A percentile compares a stretch with the other conserved stretches of the same genome.
These are phyloP conservation scores for Apiotrichum brassicae DNA, from an alignment of 1,284 basidiomycete species.

Conservation along the genomic window DNA sequence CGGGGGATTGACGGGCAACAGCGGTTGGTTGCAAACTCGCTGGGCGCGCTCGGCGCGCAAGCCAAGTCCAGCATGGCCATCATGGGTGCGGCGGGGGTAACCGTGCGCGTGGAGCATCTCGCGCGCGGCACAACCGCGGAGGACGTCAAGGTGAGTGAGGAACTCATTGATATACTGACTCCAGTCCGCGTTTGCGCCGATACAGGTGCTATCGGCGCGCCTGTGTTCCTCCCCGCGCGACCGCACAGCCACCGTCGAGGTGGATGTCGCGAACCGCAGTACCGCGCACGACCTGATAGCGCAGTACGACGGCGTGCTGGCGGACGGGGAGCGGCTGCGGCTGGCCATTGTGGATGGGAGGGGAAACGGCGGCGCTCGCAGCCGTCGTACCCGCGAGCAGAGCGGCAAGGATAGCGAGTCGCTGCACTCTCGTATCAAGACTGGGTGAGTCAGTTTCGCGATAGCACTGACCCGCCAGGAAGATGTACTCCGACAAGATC, in stretches of 20 bases:
- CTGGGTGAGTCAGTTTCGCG: no score
- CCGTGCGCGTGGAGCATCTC: constrained; percentile 65
- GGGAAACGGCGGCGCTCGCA: no score
- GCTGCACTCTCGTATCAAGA: no score
- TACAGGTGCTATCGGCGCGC: constrained; percentile 58
- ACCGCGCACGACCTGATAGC: constrained; percentile 62
- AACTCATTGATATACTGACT: not conserved
- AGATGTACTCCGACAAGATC: constrained; percentile 66
- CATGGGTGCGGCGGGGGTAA: constrained; percentile 60
- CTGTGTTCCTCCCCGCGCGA: constrained; percentile 37
- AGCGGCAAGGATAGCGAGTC: no score
- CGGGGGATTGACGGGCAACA: no score
- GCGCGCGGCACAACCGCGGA: constrained; percentile 71
- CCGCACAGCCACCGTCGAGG: constrained; percentile 57
- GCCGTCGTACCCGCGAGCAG: no score
- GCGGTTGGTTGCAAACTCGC: not conserved
- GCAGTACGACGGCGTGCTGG: constrained; percentile 70
- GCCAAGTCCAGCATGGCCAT: constrained; percentile 52
- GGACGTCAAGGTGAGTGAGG: constrained; percentile 60
- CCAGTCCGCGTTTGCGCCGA: constrained; percentile 75
- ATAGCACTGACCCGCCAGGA: constrained; percentile 50
- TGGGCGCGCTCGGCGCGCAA: no score
- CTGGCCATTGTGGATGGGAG: constrained; percentile 53
- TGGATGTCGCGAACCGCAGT: constrained; percentile 62
- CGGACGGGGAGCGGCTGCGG: constrained; percentile 66